phyloP scores from a whole-genome alignment of 495 filamentous ascomycete species.

The Mytilinidion resinicola region DNA sequence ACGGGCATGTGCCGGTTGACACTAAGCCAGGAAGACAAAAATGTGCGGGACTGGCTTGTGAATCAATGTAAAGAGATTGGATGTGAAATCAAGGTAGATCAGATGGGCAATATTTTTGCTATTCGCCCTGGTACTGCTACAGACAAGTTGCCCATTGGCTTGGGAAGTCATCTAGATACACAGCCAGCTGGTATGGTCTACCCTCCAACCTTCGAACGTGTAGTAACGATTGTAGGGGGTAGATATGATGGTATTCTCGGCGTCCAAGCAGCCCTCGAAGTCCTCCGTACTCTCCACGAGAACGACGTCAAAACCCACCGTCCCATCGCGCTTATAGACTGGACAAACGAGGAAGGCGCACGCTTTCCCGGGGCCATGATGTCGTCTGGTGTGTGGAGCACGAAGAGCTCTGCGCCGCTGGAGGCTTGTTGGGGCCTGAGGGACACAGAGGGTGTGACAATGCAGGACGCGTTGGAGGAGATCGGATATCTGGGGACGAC shows the following conservation, averaged over 20 bases:
- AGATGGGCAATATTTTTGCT: slow-evolving; percentile 32
- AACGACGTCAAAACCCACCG: slow-evolving; percentile 17
- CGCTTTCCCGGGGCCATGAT: slow-evolving; percentile 27
- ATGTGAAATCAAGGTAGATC: slow-evolving; percentile 22
- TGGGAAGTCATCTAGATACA: slow-evolving; percentile 46
- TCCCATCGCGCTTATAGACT: slow-evolving; percentile 25
- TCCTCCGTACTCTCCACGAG: slow-evolving; percentile 24
- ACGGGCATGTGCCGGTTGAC: slow-evolving; percentile 26
- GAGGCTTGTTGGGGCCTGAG: slow-evolving; percentile 10
- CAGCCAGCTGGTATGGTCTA: slow-evolving; percentile 23
- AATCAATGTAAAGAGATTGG: slow-evolving; percentile 17
- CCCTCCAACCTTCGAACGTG: neutral
- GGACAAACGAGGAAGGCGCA: slow-evolving; percentile 32
- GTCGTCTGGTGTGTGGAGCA: slow-evolving; percentile 28
- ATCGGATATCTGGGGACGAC: slow-evolving; percentile 20
- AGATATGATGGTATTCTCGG: slow-evolving; percentile 31
- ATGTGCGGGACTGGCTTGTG: slow-evolving; percentile 24
- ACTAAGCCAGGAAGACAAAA: slow-evolving; percentile 22
- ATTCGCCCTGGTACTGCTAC: slow-evolving; percentile 14
- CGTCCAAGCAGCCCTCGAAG: slow-evolving; percentile 25
- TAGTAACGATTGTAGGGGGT: slow-evolving; percentile 13
- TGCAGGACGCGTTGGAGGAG: slow-evolving; percentile 18
- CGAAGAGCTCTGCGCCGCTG: slow-evolving; percentile 10
- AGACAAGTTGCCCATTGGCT: slow-evolving; percentile 34
- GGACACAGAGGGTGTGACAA: slow-evolving; percentile 18